Conservation (phyloP, 2,329 filamentous ascomycete species). For the Colletotrichum navitas region DNA sequence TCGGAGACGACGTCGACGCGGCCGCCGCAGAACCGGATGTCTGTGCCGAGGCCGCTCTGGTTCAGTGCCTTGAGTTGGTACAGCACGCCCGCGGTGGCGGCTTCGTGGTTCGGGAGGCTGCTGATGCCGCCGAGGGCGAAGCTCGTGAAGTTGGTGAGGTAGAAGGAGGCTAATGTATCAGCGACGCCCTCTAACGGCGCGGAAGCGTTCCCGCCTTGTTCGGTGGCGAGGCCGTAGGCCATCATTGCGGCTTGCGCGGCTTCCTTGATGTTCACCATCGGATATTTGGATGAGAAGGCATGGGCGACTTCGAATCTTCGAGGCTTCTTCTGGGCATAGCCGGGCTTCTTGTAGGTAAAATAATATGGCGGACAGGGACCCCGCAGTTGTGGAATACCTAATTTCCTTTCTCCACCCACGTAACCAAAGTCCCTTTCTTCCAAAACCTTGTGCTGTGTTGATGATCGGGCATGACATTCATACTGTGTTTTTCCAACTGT, state of each 20-base stretch:
- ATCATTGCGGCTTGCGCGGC: conserved; percentile 24
- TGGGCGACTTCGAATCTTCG: too few species aligned
- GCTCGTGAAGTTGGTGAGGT: conserved; percentile 31
- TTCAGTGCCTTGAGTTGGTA: conserved; percentile 1
- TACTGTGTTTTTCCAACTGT: too few species aligned
- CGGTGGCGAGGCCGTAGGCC: conserved; percentile 23
- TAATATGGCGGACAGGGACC: too few species aligned
- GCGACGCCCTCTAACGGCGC: conserved; percentile 5
- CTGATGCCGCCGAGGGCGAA: conserved; percentile 15
- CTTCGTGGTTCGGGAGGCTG: background rate
- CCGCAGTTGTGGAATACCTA: background rate
- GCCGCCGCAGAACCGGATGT: conserved; percentile 17
- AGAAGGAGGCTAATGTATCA: conserved; percentile 6
- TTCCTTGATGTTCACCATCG: conserved; percentile 32
- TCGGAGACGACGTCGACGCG: conserved; percentile 24
- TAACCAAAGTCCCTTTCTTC: background rate
- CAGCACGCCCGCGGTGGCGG: conserved; percentile 5
- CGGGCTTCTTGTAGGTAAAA: background rate
- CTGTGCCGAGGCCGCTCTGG: conserved; percentile 40
- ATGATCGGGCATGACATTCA: too few species aligned
- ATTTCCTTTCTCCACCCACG: background rate
- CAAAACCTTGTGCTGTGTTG: too few species aligned
- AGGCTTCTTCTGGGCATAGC: background rate
- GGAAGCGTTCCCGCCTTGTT: conserved; percentile 21
- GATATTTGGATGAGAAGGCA: background rate